These are phyloP conservation scores for Nakazawaea molendinolei DNA, from an alignment of 805 yeast species.

Conservation along the genomic window DNA sequence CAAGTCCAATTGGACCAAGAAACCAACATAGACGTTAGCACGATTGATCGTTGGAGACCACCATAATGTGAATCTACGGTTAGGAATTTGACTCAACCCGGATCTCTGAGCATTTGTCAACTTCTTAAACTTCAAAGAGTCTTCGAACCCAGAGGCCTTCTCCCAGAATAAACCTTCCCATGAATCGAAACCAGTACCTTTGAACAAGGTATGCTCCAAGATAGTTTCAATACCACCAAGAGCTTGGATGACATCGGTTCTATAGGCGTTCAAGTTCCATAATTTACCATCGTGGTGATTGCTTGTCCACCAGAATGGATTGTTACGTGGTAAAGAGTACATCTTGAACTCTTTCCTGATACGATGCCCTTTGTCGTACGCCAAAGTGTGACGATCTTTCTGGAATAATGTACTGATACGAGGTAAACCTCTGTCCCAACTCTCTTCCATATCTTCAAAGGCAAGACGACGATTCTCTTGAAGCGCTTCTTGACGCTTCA, in stretches of 20 bases:
- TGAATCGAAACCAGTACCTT: slow-evolving; percentile 94
- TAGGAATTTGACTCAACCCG: slow-evolving; percentile 95
- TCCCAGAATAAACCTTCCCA: slow-evolving; percentile 99
- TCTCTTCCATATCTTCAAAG: slow-evolving; percentile 87
- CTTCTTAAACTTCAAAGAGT: slow-evolving; percentile 88
- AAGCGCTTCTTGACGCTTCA: slow-evolving; percentile 79
- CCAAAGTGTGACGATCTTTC: slow-evolving; percentile 89
- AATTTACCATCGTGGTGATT: slow-evolving; percentile 90
- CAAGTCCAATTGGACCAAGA: slow-evolving; percentile 88
- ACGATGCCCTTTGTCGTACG: slow-evolving; percentile 92
- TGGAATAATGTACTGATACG: slow-evolving; percentile 93
- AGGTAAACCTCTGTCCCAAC: slow-evolving; percentile 97
- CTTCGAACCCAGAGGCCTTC: slow-evolving; percentile 95
- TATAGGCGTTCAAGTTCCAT: slow-evolving; percentile 88
- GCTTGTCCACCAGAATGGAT: slow-evolving; percentile 97
- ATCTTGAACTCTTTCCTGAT: slow-evolving; percentile 73
- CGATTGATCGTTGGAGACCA: slow-evolving; percentile 99
- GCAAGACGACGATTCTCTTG: slow-evolving; percentile 82
- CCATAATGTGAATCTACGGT: slow-evolving; percentile 95
- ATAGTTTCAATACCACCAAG: slow-evolving; percentile 96
- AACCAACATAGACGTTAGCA: slow-evolving; percentile 97
- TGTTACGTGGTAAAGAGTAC: slow-evolving; percentile 61
- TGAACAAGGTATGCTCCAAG: slow-evolving; percentile 88
- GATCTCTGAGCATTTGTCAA: slow-evolving; percentile 96
- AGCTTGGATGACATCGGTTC: slow-evolving; percentile 95